Conservation (phyloP, 2,329 filamentous ascomycete genomes). For the Elsinoe batatas region DNA sequence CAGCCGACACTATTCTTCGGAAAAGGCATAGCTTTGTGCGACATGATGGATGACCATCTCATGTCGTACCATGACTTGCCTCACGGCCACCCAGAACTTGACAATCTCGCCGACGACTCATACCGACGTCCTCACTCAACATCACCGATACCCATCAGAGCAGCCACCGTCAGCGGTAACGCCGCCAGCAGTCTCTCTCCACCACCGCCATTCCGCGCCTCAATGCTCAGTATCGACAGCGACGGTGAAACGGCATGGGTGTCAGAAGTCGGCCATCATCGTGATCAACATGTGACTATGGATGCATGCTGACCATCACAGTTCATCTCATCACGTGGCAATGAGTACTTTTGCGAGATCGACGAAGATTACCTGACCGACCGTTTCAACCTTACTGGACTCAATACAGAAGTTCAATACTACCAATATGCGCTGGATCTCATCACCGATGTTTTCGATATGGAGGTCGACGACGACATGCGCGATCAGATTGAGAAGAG, state of each 20-base stretch:
- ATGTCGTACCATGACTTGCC: constrained; percentile 5
- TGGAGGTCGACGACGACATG: constrained; percentile 98
- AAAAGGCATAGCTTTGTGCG: background rate
- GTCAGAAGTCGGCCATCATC: constrained; percentile 11
- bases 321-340: constrained; percentile 96
- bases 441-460: constrained; percentile 95
- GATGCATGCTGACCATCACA: constrained; percentile 30
- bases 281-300: background rate
- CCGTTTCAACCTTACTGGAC: constrained; percentile 91
- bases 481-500: constrained; percentile 97
- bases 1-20: background rate
- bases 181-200: constrained; percentile 9
- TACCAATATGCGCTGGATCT: constrained; percentile 98
- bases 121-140: constrained; percentile 1
- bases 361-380: constrained; percentile 98
- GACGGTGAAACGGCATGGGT: constrained; percentile 9
- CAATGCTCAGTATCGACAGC: constrained; percentile 8
- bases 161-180: constrained; percentile 1
- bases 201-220: background rate
- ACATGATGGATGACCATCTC: constrained; percentile 1
- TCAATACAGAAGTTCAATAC: constrained; percentile 96
- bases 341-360: constrained; percentile 99
- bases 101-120: constrained; percentile 5
- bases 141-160: background rate
- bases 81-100: constrained; percentile 10